phyloP scores from a whole-genome alignment of 306 rosid genomes.

The Canavalia gladiata region DNA sequence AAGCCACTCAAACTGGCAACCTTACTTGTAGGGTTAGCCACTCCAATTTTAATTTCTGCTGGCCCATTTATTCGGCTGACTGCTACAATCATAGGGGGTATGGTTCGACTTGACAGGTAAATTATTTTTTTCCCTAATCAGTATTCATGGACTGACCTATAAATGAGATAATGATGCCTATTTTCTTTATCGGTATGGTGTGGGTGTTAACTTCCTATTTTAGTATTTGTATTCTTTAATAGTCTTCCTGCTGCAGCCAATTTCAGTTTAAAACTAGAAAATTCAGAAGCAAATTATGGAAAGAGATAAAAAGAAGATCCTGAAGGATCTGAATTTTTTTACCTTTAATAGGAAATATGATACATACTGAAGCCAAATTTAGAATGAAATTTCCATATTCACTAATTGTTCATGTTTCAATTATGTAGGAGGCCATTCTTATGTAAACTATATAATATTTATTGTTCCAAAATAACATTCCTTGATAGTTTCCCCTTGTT shows the following conservation, averaged over 20 bases:
- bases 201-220: constrained; percentile 12
- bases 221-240: constrained; percentile 16
- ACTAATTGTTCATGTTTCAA: background rate
- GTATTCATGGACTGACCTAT: constrained; percentile 5
- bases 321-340: background rate
- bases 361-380: background rate
- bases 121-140: background rate
- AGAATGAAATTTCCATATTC: constrained; percentile 1
- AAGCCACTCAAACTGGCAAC: constrained; percentile 93
- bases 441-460: background rate
- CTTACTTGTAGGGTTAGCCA: constrained; percentile 74
- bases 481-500: background rate
- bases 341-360: background rate
- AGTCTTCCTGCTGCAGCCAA: constrained; percentile 20
- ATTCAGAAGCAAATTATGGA: background rate
- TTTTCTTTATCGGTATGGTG: background rate
- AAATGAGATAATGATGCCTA: constrained; percentile 1
- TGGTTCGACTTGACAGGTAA: constrained; percentile 94
- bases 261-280: background rate
- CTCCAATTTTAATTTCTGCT: constrained; percentile 79
- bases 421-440: background rate
- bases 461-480: background rate
- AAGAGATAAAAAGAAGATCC: constrained; percentile 2
- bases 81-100: constrained; percentile 69
- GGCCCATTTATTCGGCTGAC: constrained; percentile 76